Percentiles rank a stretch among this genome's conserved stretches.
Conservation (phyloP, 2,329 filamentous ascomycete species). For the Hypomyces perniciosus region DNA sequence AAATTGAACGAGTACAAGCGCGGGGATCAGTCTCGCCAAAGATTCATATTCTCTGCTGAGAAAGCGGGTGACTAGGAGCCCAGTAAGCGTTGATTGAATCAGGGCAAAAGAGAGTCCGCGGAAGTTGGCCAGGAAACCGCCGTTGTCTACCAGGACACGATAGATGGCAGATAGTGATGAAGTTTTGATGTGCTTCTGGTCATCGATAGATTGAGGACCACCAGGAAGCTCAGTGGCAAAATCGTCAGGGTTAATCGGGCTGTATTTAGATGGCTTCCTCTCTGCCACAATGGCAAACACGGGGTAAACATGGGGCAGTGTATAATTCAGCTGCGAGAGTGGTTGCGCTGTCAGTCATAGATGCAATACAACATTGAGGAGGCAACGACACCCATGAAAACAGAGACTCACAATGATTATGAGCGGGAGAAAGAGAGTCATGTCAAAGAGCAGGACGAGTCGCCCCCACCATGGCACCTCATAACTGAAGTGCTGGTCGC, state of each 20-base stretch:
- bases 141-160: conserved; percentile 52
- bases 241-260: conserved; percentile 31
- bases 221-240: conserved; percentile 18
- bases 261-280: conserved; percentile 48
- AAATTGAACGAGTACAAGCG: conserved; percentile 61
- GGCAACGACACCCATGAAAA: background rate
- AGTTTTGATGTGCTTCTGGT: conserved; percentile 35
- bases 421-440: conserved; percentile 40
- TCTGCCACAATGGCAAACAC: conserved; percentile 54
- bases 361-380: background rate
- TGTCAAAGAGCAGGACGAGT: conserved; percentile 34
- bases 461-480: conserved; percentile 26
- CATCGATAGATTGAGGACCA: conserved; percentile 27
- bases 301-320: conserved; percentile 44
- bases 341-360: background rate
- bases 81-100: conserved; percentile 29
- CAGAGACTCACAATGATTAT: conserved; percentile 35
- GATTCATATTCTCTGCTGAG: background rate
- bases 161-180: conserved; percentile 45
- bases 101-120: conserved; percentile 56
- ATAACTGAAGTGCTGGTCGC: conserved; percentile 1
- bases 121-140: conserved; percentile 61
- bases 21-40: conserved; percentile 34
- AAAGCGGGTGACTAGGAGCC: conserved; percentile 28
- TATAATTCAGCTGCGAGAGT: conserved; percentile 40